These are phyloP conservation scores for Spathaspora gorwiae DNA, from an alignment of 805 yeast genomes.

Conservation along the genomic window DNA sequence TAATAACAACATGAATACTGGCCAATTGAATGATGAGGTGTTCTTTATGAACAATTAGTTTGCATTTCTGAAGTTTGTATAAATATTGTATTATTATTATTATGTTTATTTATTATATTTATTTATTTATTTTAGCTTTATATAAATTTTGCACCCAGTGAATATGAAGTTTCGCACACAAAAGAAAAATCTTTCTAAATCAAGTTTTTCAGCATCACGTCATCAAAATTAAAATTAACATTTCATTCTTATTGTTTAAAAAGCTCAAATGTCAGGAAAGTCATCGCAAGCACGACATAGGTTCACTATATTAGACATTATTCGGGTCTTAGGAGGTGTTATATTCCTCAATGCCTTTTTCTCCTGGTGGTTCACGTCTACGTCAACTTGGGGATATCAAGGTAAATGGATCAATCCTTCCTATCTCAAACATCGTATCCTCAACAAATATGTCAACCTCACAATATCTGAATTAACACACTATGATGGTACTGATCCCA, in stretches of 20 bases:
- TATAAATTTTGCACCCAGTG: too few species aligned
- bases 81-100: too few species aligned
- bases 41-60: conserved; percentile 18
- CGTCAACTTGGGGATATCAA: conserved; percentile 57
- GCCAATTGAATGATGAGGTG: conserved; percentile 19
- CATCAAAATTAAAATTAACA: too few species aligned
- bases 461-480: conserved; percentile 43
- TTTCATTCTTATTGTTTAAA: too few species aligned
- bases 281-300: background rate
- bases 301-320: conserved; percentile 35
- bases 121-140: too few species aligned
- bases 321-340: conserved; percentile 44
- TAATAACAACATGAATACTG: conserved; percentile 12
- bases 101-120: too few species aligned
- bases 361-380: conserved; percentile 56
- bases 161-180: too few species aligned
- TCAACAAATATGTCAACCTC: conserved; percentile 20
- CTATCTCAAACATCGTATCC: conserved; percentile 29
- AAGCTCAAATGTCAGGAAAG: too few species aligned
- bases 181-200: too few species aligned
- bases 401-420: conserved; percentile 45
- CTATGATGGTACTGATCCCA: conserved; percentile 48
- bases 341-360: conserved; percentile 42
- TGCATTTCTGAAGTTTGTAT: too few species aligned
- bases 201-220: too few species aligned